These are phyloP conservation scores for Hyphopichia wangnamkhiaoensis DNA, from an alignment of 1,139 yeast species.

Conservation along the genomic window DNA sequence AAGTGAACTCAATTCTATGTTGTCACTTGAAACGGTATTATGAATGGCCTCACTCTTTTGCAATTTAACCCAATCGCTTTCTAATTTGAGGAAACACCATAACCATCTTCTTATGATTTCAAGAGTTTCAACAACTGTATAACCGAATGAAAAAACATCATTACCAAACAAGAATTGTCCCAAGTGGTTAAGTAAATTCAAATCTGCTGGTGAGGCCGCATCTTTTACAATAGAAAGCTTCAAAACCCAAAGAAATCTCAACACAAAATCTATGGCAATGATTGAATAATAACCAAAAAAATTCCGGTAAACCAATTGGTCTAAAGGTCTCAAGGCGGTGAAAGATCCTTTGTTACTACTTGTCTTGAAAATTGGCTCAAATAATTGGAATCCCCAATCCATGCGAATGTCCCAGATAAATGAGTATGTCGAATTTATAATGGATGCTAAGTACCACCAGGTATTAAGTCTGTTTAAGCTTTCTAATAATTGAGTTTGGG, in stretches of 20 bases:
- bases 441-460: conserved; percentile 54
- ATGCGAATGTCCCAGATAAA: conserved; percentile 84
- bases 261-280: conserved; percentile 56
- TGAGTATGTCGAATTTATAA: conserved; percentile 73
- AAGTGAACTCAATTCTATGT: conserved; percentile 1
- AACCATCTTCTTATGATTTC: conserved; percentile 84
- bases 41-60: conserved; percentile 8
- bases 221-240: conserved; percentile 42
- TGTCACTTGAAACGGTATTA: background rate
- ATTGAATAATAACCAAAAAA: conserved; percentile 49
- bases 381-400: conserved; percentile 84
- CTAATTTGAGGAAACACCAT: conserved; percentile 86
- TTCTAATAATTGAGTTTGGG: conserved; percentile 14
- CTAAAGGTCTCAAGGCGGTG: conserved; percentile 21
- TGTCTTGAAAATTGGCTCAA: conserved; percentile 28
- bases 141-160: conserved; percentile 57
- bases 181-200: background rate
- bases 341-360: conserved; percentile 3
- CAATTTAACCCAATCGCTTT: conserved; percentile 64
- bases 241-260: conserved; percentile 77
- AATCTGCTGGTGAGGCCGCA: conserved; percentile 10
- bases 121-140: conserved; percentile 62
- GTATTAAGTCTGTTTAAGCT: conserved; percentile 20
- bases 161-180: conserved; percentile 39
- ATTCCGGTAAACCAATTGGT: conserved; percentile 19